Evolutionary conservation across 2,329 filamentous ascomycete species (phyloP).

Genomic region (Clathrospora elynae): DNA sequence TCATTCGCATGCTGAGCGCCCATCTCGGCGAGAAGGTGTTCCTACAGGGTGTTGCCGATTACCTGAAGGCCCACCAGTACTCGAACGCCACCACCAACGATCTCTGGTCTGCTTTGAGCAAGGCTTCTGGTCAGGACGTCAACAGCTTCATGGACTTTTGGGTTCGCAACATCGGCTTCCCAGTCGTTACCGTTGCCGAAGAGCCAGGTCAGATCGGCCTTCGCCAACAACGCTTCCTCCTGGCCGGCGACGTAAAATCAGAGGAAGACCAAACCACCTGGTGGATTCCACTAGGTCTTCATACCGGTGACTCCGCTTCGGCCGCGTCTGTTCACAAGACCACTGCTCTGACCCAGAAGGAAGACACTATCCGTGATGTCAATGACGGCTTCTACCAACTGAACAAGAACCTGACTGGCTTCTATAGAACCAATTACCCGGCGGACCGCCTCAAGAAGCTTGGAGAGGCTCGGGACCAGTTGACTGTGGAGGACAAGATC

Average conservation of each 20-base stretch:
- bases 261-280: conserved; percentile 91
- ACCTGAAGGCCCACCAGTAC: conserved; percentile 87
- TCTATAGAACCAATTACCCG: conserved; percentile 92
- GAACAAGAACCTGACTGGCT: conserved; percentile 86
- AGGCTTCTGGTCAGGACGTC: conserved; percentile 87
- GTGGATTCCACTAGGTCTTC: conserved; percentile 92
- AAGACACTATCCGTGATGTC: conserved; percentile 75
- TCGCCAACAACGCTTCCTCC: conserved; percentile 86
- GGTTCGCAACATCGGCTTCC: conserved; percentile 96
- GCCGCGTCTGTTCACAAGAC: conserved; percentile 66
- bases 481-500: conserved; percentile 89
- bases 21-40: conserved; percentile 89
- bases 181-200: conserved; percentile 84
- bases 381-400: conserved; percentile 89
- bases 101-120: conserved; percentile 84
- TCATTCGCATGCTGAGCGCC: conserved; percentile 93
- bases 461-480: conserved; percentile 72
- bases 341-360: conserved; percentile 74
- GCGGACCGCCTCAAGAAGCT: conserved; percentile 81
- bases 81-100: conserved; percentile 89
- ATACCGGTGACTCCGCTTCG: conserved; percentile 65
- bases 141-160: conserved; percentile 87
- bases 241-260: conserved; percentile 85
- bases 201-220: conserved; percentile 80
- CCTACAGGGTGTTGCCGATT: conserved; percentile 85